These are phyloP conservation scores for Yamadazyma philogaea DNA, from an alignment of 805 yeast genomes.

Conservation along the genomic window DNA sequence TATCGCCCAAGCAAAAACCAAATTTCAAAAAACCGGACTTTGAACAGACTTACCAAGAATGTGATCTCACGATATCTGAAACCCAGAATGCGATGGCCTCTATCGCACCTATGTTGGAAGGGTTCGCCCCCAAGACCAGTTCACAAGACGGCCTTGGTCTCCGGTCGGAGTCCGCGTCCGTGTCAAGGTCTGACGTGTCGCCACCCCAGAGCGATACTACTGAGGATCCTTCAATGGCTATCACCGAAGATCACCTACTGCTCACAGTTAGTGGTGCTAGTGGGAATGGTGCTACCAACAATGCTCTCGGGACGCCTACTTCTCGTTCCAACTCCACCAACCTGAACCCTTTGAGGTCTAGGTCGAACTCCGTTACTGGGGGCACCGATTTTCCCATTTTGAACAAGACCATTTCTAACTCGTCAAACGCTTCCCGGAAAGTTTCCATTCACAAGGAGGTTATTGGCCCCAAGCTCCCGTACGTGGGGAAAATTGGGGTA, in stretches of 20 bases:
- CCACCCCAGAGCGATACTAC: not conserved
- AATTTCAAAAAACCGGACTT: not conserved
- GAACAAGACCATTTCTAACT: constrained; percentile 35
- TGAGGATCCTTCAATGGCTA: not conserved
- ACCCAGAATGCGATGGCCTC: constrained; percentile 67
- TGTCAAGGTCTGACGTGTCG: not conserved
- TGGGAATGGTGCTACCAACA: not conserved
- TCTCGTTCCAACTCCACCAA: constrained; percentile 6
- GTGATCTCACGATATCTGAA: constrained; percentile 22
- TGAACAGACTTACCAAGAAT: not conserved
- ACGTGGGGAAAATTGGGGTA: constrained; percentile 91
- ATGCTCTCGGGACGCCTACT: not conserved
- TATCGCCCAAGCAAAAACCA: constrained; percentile 16
- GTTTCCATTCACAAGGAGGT: constrained; percentile 35
- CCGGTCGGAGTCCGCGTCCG: not conserved
- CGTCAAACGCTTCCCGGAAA: constrained; percentile 29
- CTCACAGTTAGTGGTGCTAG: not conserved
- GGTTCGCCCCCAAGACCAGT: constrained; percentile 65
- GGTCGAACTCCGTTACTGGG: constrained; percentile 21
- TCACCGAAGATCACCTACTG: not conserved
- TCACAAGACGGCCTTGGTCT: constrained; percentile 24
- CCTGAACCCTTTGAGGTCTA: constrained; percentile 15
- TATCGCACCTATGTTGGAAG: constrained; percentile 74
- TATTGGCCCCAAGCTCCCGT: constrained; percentile 54
- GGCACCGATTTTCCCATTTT: constrained; percentile 21